phyloP scores from a whole-genome alignment of 2,329 filamentous ascomycete genomes.

The Ascochyta fabae region DNA sequence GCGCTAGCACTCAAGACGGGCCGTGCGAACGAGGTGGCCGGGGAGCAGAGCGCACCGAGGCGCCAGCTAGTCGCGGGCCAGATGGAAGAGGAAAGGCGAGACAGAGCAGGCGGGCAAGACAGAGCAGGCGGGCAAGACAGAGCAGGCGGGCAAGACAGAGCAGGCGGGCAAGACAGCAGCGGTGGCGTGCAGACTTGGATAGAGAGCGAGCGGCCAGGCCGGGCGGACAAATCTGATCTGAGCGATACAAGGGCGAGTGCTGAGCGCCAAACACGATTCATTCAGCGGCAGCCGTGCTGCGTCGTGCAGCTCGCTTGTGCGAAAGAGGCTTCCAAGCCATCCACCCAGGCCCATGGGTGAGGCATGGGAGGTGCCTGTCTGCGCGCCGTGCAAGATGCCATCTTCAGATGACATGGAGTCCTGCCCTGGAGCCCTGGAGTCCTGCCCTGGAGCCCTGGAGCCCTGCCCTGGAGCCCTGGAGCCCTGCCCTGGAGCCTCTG shows the following conservation, averaged over 20 bases:
- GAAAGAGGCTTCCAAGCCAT: conserved; percentile 30
- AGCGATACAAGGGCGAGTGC: conserved; percentile 29
- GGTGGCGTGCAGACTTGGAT: no score
- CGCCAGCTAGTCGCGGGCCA: conserved; percentile 24
- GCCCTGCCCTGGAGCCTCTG: conserved; percentile 1
- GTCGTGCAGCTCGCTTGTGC: conserved; percentile 35
- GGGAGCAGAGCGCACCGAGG: conserved; percentile 23
- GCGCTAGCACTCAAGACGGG: conserved; percentile 30
- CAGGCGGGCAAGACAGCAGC: no score
- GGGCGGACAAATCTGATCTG: conserved; percentile 13
- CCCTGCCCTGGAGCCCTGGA: no score
- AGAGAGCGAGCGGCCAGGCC: conserved; percentile 10
- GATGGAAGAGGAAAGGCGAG: conserved; percentile 6
- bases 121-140: no score
- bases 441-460: conserved; percentile 6
- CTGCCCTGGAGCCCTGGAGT: no score
- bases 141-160: no score
- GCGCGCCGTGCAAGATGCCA: conserved; percentile 31
- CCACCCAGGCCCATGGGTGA: conserved; percentile 32
- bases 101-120: conserved; percentile 1
- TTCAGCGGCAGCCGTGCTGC: conserved; percentile 20
- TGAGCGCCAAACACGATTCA: conserved; percentile 28
- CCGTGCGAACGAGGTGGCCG: conserved; percentile 37
- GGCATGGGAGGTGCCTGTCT: conserved; percentile 10
- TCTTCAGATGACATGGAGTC: conserved; percentile 15